Evolutionary conservation across 345 rosid species (phyloP).

Genomic region (Eutrema japonicum): DNA sequence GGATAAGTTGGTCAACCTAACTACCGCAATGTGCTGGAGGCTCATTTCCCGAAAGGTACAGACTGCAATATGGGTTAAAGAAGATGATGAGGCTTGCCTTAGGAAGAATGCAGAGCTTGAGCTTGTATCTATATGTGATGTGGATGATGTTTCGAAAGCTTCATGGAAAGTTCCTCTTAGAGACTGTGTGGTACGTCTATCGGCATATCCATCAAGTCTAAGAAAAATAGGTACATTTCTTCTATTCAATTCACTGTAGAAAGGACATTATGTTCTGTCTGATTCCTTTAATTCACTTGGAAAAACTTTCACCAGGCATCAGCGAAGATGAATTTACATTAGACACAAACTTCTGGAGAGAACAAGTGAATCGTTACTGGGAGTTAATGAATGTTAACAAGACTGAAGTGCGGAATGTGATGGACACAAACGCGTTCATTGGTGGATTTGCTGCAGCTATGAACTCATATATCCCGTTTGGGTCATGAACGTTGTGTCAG

Average conservation of each 20-base stretch:
- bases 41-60: slow-evolving; percentile 82
- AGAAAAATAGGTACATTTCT: slow-evolving; percentile 55
- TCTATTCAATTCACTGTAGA: background rate
- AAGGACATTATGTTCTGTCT: background rate
- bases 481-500: slow-evolving; percentile 92
- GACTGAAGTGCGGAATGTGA: slow-evolving; percentile 67
- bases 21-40: slow-evolving; percentile 96
- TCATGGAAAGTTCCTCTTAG: slow-evolving; percentile 80
- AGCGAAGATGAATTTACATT: slow-evolving; percentile 60
- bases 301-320: slow-evolving; percentile 55
- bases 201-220: slow-evolving; percentile 68
- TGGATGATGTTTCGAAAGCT: slow-evolving; percentile 55
- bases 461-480: slow-evolving; percentile 67
- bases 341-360: slow-evolving; percentile 76
- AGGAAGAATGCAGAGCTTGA: slow-evolving; percentile 63
- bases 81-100: slow-evolving; percentile 68
- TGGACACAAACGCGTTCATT: slow-evolving; percentile 85
- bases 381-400: slow-evolving; percentile 61
- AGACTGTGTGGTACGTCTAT: slow-evolving; percentile 73
- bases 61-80: slow-evolving; percentile 92
- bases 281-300: slow-evolving; percentile 15
- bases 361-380: slow-evolving; percentile 74
- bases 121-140: slow-evolving; percentile 63
- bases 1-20: slow-evolving; percentile 79
- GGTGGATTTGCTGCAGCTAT: slow-evolving; percentile 87